A percentile compares a stretch with the other conserved stretches of the same genome.
Conservation (phyloP, 495 filamentous ascomycete genomes). For the Penicillium coffeae region DNA sequence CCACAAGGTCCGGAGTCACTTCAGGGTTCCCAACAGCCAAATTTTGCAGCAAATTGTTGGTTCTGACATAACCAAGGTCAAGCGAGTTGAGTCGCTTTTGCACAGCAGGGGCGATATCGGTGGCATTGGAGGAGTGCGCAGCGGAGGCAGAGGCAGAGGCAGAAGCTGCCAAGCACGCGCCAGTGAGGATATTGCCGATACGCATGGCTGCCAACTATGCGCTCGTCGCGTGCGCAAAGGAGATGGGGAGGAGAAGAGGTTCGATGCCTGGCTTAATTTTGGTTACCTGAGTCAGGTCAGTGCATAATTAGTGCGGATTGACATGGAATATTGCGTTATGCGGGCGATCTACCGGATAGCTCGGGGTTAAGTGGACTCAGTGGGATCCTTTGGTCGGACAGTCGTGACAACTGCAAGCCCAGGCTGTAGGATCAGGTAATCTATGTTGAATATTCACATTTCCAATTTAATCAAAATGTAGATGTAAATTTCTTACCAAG, state of each 20-base stretch:
- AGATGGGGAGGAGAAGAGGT: neutral
- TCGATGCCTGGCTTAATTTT: too few relatives aligned
- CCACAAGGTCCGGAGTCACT: neutral
- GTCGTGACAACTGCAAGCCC: neutral
- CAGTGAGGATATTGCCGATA: neutral
- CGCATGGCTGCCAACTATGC: neutral
- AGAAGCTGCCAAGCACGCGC: neutral
- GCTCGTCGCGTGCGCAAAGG: neutral
- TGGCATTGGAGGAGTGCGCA: too few relatives aligned
- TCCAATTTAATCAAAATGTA: too few relatives aligned
- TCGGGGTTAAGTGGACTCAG: neutral
- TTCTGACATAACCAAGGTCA: neutral
- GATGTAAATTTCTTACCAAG: too few relatives aligned
- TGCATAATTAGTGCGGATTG: neutral
- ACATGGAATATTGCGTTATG: neutral
- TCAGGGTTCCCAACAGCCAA: neutral
- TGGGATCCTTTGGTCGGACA: neutral
- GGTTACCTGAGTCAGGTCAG: neutral
- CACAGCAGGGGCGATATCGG: neutral
- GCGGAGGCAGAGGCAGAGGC: neutral
- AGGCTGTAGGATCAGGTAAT: too few relatives aligned
- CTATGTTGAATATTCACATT: too few relatives aligned
- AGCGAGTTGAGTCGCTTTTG: neutral
- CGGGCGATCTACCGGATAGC: neutral
- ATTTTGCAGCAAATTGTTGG: neutral